Percentiles rank a stretch among this genome's conserved stretches.
Conservation (phyloP, 2,329 filamentous ascomycete genomes). For the Aspergillus felis region DNA sequence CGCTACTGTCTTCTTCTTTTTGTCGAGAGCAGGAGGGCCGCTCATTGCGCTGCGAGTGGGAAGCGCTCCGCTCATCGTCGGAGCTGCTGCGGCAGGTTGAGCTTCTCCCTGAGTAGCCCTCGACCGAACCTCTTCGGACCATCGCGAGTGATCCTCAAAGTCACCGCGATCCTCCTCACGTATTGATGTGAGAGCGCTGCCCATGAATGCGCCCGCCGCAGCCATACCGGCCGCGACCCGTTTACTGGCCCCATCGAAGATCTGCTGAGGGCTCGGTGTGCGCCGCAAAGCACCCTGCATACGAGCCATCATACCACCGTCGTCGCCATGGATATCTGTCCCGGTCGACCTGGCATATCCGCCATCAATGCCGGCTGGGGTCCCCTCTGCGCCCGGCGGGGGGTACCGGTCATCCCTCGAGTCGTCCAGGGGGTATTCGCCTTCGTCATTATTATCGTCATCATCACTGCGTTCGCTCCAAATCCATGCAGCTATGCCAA, state of each 20-base stretch:
- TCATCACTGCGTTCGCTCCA: constrained; percentile 83
- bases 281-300: constrained; percentile 77
- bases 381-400: constrained; percentile 21
- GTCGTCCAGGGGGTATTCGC: constrained; percentile 48
- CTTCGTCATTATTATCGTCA: constrained; percentile 68
- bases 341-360: constrained; percentile 34
- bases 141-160: constrained; percentile 81
- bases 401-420: constrained; percentile 14
- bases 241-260: constrained; percentile 78
- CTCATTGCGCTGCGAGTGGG: constrained; percentile 32
- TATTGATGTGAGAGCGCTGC: constrained; percentile 77
- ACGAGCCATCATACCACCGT: constrained; percentile 64
- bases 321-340: constrained; percentile 38
- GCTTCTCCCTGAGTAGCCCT: constrained; percentile 42
- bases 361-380: constrained; percentile 25
- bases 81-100: constrained; percentile 21
- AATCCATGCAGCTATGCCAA: constrained; percentile 83
- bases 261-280: constrained; percentile 81
- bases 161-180: constrained; percentile 77
- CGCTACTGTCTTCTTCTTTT: constrained; percentile 72
- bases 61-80: constrained; percentile 28
- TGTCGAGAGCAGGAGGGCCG: constrained; percentile 29
- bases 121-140: constrained; percentile 84
- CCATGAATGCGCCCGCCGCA: constrained; percentile 76
- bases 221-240: constrained; percentile 76